These are phyloP conservation scores for Phaeotremella skinneri DNA, from an alignment of 768 basidiomycete genomes.

Conservation along the genomic window DNA sequence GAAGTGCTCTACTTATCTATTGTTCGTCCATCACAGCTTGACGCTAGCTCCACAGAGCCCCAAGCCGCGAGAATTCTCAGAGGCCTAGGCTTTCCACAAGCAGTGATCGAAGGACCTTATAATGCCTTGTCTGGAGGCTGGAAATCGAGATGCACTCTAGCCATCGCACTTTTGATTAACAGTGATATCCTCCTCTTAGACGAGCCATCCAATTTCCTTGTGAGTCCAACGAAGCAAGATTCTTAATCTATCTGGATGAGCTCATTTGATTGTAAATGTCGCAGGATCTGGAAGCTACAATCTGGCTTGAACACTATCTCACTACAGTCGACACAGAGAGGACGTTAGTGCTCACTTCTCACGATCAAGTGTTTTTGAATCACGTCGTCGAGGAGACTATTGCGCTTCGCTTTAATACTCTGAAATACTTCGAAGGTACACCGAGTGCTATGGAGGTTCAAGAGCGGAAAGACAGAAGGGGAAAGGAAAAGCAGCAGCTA, in stretches of 20 bases:
- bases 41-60: constrained; percentile 40
- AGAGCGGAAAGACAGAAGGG: constrained; percentile 54
- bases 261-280: neutral
- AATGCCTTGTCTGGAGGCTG: constrained; percentile 64
- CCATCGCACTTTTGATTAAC: constrained; percentile 60
- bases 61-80: constrained; percentile 58
- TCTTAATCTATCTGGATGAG: constrained; percentile 18
- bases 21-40: constrained; percentile 24
- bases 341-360: constrained; percentile 65
- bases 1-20: neutral
- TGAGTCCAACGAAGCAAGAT: constrained; percentile 58
- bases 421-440: constrained; percentile 61
- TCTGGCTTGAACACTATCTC: constrained; percentile 56
- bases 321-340: constrained; percentile 45
- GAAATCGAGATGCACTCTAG: constrained; percentile 63
- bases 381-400: constrained; percentile 63
- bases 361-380: constrained; percentile 66
- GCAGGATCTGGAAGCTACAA: constrained; percentile 38
- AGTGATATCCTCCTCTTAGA: constrained; percentile 63
- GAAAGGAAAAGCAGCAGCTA: constrained; percentile 54
- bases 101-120: constrained; percentile 53
- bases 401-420: constrained; percentile 58
- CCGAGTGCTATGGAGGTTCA: constrained; percentile 44
- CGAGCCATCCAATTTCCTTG: constrained; percentile 57
- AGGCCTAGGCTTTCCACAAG: constrained; percentile 62